Conservation (phyloP, 1,139 yeast species). For the Debaryomyces nepalensis region DNA sequence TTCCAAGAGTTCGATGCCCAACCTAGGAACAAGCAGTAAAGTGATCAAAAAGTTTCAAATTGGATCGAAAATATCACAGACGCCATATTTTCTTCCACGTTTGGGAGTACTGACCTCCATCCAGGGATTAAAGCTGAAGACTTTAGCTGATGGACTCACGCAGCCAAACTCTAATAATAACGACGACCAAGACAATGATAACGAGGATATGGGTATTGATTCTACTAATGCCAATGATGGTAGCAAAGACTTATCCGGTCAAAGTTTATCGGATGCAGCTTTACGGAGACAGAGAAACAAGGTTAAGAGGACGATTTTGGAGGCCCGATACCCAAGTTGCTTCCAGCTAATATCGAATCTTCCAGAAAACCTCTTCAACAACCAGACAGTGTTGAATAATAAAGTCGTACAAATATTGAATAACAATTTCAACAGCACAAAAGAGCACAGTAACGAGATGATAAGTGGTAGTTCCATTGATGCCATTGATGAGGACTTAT, state of each 20-base stretch:
- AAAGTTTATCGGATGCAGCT: slow-evolving; percentile 36
- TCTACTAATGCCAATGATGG: slow-evolving; percentile 21
- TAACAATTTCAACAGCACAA: slow-evolving; percentile 23
- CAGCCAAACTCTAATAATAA: slow-evolving; percentile 24
- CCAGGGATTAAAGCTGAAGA: slow-evolving; percentile 41
- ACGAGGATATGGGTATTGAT: slow-evolving; percentile 48
- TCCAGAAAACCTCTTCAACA: slow-evolving; percentile 45
- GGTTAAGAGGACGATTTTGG: slow-evolving; percentile 36
- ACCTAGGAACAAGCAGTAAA: slow-evolving; percentile 14
- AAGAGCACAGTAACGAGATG: slow-evolving; percentile 28
- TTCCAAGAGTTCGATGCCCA: slow-evolving; percentile 26
- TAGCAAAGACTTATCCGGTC: slow-evolving; percentile 14
- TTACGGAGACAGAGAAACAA: slow-evolving; percentile 41
- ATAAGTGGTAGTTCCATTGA: slow-evolving; percentile 34
- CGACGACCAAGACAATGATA: slow-evolving; percentile 45
- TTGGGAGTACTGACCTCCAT: slow-evolving; percentile 54
- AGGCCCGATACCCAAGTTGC: slow-evolving; percentile 42
- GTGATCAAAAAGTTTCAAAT: slow-evolving; percentile 25
- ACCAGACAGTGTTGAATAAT: slow-evolving; percentile 36
- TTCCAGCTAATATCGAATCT: slow-evolving; percentile 41
- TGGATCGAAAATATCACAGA: slow-evolving; percentile 42
- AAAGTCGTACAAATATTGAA: slow-evolving; percentile 35
- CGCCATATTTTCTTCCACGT: slow-evolving; percentile 49
- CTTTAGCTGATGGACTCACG: slow-evolving; percentile 14
- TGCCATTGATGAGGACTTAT: slow-evolving; percentile 42